Conservation (phyloP, 2,329 filamentous ascomycete species). For the Aquanectria penicillioides region DNA sequence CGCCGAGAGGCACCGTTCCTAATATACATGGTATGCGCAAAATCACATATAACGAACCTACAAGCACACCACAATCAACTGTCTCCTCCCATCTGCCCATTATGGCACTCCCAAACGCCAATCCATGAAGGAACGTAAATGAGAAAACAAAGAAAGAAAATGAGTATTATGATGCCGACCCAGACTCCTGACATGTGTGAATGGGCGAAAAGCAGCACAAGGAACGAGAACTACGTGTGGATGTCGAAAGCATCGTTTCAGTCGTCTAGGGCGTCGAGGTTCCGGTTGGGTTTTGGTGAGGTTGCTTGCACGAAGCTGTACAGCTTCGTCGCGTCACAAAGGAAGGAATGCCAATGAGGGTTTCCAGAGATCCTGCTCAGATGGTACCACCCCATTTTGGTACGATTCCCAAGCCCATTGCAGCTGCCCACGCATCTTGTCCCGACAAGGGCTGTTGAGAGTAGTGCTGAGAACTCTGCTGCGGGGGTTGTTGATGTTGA, state of each 20-base stretch:
- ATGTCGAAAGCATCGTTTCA: constrained; percentile 24
- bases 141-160: constrained; percentile 29
- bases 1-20: constrained; percentile 11
- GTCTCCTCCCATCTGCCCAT: constrained; percentile 15
- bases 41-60: constrained; percentile 24
- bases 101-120: constrained; percentile 35
- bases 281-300: constrained; percentile 22
- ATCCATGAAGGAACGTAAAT: constrained; percentile 28
- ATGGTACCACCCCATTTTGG: constrained; percentile 46
- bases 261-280: constrained; percentile 25
- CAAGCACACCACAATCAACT: constrained; percentile 18
- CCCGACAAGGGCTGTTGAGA: constrained; percentile 21
- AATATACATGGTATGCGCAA: constrained; percentile 30
- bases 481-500: constrained; percentile 22
- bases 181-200: constrained; percentile 37
- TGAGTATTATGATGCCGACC: no score
- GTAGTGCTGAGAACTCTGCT: constrained; percentile 4
- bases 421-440: constrained; percentile 50
- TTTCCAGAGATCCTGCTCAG: constrained; percentile 36
- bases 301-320: no score
- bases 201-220: constrained; percentile 23
- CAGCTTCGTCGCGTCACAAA: no score
- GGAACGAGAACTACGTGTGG: constrained; percentile 11
- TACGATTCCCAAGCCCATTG: constrained; percentile 43
- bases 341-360: no score